Conservation (phyloP, 129 eudicot genomes). For the Arctium lappa region DNA sequence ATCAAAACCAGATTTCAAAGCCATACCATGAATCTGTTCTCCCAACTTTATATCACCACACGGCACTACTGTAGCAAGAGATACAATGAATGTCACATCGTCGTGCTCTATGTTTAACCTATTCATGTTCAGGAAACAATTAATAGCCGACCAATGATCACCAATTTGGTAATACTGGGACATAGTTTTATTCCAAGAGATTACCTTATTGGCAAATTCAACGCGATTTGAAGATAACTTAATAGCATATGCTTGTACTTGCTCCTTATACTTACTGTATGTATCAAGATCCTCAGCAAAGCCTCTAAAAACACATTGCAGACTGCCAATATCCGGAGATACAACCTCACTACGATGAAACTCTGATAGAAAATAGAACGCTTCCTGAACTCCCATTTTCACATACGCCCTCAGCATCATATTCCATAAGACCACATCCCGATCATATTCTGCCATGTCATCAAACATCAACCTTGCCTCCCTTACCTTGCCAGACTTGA, state of each 20-base stretch:
- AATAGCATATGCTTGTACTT: constrained; percentile 34
- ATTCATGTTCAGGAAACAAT: constrained; percentile 30
- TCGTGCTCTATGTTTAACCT: constrained; percentile 27
- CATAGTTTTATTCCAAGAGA: constrained; percentile 40
- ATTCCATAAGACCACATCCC: constrained; percentile 45
- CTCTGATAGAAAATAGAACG: constrained; percentile 20
- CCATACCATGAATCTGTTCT: constrained; percentile 37
- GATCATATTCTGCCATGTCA: constrained; percentile 23
- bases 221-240: constrained; percentile 32
- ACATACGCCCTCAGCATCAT: constrained; percentile 37
- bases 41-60: constrained; percentile 28
- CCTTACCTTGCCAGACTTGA: constrained; percentile 33
- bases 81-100: constrained; percentile 25
- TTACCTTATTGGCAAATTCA: constrained; percentile 1
- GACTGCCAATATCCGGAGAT: constrained; percentile 26
- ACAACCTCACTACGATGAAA: constrained; percentile 39
- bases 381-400: constrained; percentile 19
- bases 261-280: constrained; percentile 13
- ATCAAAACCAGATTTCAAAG: constrained; percentile 35
- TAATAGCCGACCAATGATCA: constrained; percentile 24
- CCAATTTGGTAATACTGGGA: constrained; percentile 35
- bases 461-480: constrained; percentile 40
- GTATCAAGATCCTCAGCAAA: constrained; percentile 22
- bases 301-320: constrained; percentile 30
- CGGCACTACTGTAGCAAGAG: constrained; percentile 22